A percentile compares a stretch with the other conserved stretches of the same genome.
phyloP scores from a whole-genome alignment of 768 basidiomycete species.

The Kwoniella pini region DNA sequence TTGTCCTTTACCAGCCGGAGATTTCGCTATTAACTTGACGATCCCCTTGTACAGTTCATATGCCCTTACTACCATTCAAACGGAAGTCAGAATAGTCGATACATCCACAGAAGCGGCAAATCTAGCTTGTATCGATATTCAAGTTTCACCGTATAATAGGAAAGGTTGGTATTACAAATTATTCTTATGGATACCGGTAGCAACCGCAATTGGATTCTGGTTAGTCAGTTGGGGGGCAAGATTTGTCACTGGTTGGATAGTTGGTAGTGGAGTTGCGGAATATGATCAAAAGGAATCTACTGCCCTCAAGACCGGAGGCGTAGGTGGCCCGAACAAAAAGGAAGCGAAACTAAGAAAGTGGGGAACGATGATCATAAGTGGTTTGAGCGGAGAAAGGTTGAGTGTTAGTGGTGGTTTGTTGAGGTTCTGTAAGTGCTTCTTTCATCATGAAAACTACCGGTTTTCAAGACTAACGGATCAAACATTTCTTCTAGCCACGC shows the following conservation, averaged over 20 bases:
- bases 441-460: slow-evolving; percentile 3
- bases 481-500: slow-evolving; percentile 73
- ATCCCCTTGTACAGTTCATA: slow-evolving; percentile 68
- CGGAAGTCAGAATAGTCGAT: slow-evolving; percentile 84
- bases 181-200: slow-evolving; percentile 62
- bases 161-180: slow-evolving; percentile 57
- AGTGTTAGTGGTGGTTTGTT: slow-evolving; percentile 81
- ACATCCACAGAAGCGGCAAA: slow-evolving; percentile 68
- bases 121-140: slow-evolving; percentile 76
- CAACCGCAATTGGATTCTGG: slow-evolving; percentile 78
- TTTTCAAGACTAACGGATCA: slow-evolving; percentile 8
- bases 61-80: slow-evolving; percentile 78
- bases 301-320: slow-evolving; percentile 23
- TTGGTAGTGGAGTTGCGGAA: slow-evolving; percentile 64
- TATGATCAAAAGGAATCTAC: slow-evolving; percentile 60
- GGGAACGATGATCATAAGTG: slow-evolving; percentile 86
- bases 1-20: slow-evolving; percentile 78
- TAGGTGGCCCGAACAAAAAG: slow-evolving; percentile 23
- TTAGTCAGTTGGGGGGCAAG: slow-evolving; percentile 62
- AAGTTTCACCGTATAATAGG: slow-evolving; percentile 66
- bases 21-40: slow-evolving; percentile 73
- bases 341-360: slow-evolving; percentile 65
- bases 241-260: slow-evolving; percentile 72
- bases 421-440: slow-evolving; percentile 72
- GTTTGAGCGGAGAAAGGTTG: slow-evolving; percentile 86